Conservation (phyloP, 2,329 filamentous ascomycete species). For the Phoma sp. region DNA sequence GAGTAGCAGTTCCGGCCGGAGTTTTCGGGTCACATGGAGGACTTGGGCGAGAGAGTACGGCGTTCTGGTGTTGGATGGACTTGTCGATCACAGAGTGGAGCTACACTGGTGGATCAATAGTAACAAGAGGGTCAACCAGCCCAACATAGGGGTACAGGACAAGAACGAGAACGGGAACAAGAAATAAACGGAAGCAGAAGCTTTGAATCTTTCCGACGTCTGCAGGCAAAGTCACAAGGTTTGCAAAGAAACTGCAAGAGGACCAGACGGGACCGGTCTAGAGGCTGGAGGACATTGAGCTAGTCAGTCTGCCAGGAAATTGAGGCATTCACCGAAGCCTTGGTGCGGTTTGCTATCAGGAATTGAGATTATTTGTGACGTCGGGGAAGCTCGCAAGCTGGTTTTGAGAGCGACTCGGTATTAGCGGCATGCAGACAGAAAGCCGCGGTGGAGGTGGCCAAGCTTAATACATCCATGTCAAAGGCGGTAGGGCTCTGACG, state of each 20-base stretch:
- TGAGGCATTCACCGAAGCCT: background rate
- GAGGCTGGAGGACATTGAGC: background rate
- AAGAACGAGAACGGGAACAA: too few relatives aligned
- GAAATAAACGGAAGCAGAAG: background rate
- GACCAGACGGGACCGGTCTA: background rate
- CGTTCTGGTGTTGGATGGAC: background rate
- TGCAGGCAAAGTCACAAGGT: too few relatives aligned
- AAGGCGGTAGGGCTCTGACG: background rate
- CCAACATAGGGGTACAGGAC: too few relatives aligned
- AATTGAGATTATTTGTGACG: background rate
- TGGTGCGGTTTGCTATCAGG: background rate
- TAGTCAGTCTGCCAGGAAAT: background rate
- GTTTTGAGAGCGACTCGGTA: background rate
- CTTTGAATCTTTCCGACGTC: too few relatives aligned
- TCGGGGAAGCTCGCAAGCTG: background rate
- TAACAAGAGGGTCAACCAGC: too few relatives aligned
- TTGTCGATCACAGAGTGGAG: background rate
- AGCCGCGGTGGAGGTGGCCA: background rate
- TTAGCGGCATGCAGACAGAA: background rate
- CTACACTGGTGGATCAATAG: background rate
- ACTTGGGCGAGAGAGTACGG: conserved; percentile 1
- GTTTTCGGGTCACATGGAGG: background rate
- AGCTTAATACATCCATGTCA: conserved; percentile 5
- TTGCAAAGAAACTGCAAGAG: too few relatives aligned
- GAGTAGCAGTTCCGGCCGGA: background rate